Conservation (phyloP, 306 rosid species). For the Gastrolobium bilobum region DNA sequence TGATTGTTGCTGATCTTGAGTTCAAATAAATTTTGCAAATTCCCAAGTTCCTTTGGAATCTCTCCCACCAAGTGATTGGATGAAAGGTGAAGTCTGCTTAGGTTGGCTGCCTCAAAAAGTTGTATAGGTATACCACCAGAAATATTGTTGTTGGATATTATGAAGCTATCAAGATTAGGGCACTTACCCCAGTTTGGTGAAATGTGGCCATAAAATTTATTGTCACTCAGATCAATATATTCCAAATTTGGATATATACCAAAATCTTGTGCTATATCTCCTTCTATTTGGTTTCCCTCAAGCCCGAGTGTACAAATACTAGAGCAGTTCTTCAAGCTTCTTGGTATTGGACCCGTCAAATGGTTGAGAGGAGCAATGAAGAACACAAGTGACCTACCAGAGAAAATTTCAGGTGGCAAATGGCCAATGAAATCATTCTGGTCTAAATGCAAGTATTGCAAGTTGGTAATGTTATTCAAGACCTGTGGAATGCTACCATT, state of each 20-base stretch:
- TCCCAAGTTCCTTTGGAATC: slow-evolving; percentile 56
- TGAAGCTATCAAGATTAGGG: background rate
- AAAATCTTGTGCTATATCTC: slow-evolving; percentile 53
- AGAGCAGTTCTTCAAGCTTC: slow-evolving; percentile 46
- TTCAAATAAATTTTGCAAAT: background rate
- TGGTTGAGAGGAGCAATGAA: background rate
- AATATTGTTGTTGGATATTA: slow-evolving; percentile 44
- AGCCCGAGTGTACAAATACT: slow-evolving; percentile 47
- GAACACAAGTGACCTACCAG: background rate
- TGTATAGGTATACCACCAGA: slow-evolving; percentile 51
- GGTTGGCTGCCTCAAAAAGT: slow-evolving; percentile 24
- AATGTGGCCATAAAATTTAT: slow-evolving; percentile 48
- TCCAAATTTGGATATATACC: slow-evolving; percentile 49
- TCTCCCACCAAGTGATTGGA: slow-evolving; percentile 47
- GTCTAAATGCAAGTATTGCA: background rate
- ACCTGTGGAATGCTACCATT: slow-evolving; percentile 43
- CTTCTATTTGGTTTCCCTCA: slow-evolving; percentile 49
- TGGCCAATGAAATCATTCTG: slow-evolving; percentile 45
- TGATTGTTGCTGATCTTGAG: slow-evolving; percentile 35
- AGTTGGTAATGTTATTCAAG: slow-evolving; percentile 25
- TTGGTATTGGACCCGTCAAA: slow-evolving; percentile 48
- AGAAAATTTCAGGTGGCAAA: slow-evolving; percentile 45
- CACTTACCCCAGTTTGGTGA: slow-evolving; percentile 52
- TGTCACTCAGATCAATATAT: slow-evolving; percentile 50
- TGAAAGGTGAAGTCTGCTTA: slow-evolving; percentile 51